Conservation (phyloP, 75 land plant genomes). For the Picea sitchensis region DNA sequence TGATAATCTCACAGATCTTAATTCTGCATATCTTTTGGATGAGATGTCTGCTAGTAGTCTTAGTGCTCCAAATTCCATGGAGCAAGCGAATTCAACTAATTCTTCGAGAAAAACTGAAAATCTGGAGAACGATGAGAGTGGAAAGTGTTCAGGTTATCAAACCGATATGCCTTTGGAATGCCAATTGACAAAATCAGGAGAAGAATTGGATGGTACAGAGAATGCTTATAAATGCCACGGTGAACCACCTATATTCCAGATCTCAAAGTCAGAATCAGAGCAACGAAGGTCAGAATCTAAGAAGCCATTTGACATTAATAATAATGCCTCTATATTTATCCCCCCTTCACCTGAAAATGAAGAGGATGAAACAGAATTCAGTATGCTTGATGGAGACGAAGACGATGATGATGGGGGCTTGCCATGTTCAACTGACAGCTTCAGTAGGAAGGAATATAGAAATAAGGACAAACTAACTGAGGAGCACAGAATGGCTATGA, state of each 20-base stretch:
- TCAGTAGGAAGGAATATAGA: slow-evolving; percentile 27
- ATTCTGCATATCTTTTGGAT: too few species aligned
- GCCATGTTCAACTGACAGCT: slow-evolving; percentile 45
- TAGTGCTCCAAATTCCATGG: too few species aligned
- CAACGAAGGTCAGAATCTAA: neutral
- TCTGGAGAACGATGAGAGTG: too few species aligned
- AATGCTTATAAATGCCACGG: neutral
- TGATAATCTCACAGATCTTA: too few species aligned
- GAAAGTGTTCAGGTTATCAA: neutral
- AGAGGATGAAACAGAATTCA: slow-evolving; percentile 59
- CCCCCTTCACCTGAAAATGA: slow-evolving; percentile 76
- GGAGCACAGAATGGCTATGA: slow-evolving; percentile 54
- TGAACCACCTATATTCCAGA: neutral
- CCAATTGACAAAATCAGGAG: neutral
- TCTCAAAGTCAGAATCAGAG: too few species aligned
- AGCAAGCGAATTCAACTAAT: too few species aligned
- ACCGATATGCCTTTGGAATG: neutral
- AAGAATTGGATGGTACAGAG: neutral
- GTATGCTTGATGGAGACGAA: slow-evolving; percentile 57
- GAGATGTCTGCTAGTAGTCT: too few species aligned
- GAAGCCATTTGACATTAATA: slow-evolving; percentile 26
- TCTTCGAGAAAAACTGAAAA: too few species aligned
- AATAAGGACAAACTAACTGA: slow-evolving; percentile 30
- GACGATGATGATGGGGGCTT: slow-evolving; percentile 73
- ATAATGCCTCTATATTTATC: slow-evolving; percentile 44